These are phyloP conservation scores for Aspergillus amoenus DNA, from an alignment of 2,329 filamentous ascomycete genomes.

Conservation along the genomic window DNA sequence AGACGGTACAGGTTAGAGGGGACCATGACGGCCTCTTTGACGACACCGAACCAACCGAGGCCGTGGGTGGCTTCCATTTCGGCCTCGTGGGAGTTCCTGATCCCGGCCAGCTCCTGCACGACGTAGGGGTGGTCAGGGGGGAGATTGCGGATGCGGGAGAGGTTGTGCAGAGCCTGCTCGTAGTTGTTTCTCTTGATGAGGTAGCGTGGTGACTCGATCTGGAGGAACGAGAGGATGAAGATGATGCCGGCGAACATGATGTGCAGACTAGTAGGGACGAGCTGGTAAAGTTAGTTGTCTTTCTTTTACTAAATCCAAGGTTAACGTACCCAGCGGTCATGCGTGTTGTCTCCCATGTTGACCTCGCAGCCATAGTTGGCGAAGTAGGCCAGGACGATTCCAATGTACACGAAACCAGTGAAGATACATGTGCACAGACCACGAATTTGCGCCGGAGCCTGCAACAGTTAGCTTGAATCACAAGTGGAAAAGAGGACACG, in stretches of 20 bases:
- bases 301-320: too few species aligned
- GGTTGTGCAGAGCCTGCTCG: constrained; percentile 46
- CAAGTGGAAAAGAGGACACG: neutral
- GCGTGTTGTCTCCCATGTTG: constrained; percentile 48
- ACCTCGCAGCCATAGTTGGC: constrained; percentile 64
- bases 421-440: constrained; percentile 73
- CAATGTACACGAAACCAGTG: constrained; percentile 70
- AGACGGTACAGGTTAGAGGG: constrained; percentile 71
- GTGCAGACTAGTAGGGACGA: constrained; percentile 70
- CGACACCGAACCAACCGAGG: constrained; percentile 60
- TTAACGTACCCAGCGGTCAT: constrained; percentile 39
- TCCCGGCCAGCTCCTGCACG: constrained; percentile 60
- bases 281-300: constrained; percentile 14
- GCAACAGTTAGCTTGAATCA: neutral
- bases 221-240: constrained; percentile 66
- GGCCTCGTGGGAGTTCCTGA: constrained; percentile 65
- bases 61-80: constrained; percentile 71
- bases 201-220: constrained; percentile 69
- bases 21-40: constrained; percentile 68
- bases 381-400: constrained; percentile 78
- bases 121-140: constrained; percentile 62
- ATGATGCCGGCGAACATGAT: constrained; percentile 76
- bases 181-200: constrained; percentile 64
- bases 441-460: constrained; percentile 63
- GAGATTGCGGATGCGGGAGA: constrained; percentile 59